Evolutionary conservation across 805 yeast species (phyloP).

Genomic region (Clavispora phyllophila): DNA sequence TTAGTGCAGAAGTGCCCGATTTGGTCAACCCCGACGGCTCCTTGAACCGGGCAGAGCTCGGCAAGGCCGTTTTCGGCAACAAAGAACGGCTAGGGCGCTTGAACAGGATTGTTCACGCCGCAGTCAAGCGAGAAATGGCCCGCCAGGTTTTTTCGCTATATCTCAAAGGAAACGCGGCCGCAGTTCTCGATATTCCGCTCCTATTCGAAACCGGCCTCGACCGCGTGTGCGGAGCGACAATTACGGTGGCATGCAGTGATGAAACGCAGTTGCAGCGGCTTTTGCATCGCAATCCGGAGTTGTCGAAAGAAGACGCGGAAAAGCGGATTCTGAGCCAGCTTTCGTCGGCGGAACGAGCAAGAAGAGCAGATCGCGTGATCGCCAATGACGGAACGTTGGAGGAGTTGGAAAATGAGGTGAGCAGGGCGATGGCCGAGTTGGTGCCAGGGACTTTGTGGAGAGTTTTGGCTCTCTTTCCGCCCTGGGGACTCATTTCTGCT

Average conservation of each 20-base stretch:
- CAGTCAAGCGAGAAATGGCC: constrained; percentile 64
- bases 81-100: constrained; percentile 51
- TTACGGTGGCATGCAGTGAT: constrained; percentile 62
- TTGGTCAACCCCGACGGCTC: constrained; percentile 37
- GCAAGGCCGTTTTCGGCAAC: constrained; percentile 71
- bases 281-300: constrained; percentile 58
- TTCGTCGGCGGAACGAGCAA: constrained; percentile 52
- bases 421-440: constrained; percentile 19
- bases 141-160: constrained; percentile 54
- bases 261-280: constrained; percentile 62
- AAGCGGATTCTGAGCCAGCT: constrained; percentile 76
- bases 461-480: constrained; percentile 36
- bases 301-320: constrained; percentile 60
- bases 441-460: constrained; percentile 23
- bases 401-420: constrained; percentile 20
- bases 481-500: constrained; percentile 24
- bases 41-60: constrained; percentile 71
- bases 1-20: constrained; percentile 50
- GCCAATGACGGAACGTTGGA: constrained; percentile 46
- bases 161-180: constrained; percentile 51
- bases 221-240: constrained; percentile 60
- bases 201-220: constrained; percentile 78
- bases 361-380: constrained; percentile 60
- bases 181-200: constrained; percentile 84
- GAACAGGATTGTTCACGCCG: constrained; percentile 84